phyloP scores from a whole-genome alignment of 495 filamentous ascomycete species.

The Penicillium desertorum region DNA sequence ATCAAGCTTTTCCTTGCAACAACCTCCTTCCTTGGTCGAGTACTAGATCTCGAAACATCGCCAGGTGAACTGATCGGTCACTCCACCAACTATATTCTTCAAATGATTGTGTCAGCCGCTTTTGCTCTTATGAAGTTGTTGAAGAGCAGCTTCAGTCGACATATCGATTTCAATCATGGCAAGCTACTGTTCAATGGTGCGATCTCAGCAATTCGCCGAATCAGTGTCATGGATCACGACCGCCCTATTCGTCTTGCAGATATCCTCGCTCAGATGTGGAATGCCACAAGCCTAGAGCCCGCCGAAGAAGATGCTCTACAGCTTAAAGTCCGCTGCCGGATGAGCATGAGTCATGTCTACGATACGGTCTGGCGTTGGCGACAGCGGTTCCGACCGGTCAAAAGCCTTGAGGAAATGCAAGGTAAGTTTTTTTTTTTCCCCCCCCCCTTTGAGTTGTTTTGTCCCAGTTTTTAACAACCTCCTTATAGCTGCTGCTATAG shows the following conservation, averaged over 20 bases:
- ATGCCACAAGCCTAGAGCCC: constrained; percentile 37
- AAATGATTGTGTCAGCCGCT: constrained; percentile 87
- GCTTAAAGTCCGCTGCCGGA: constrained; percentile 48
- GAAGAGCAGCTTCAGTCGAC: constrained; percentile 72
- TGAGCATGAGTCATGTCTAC: constrained; percentile 55
- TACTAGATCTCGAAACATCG: constrained; percentile 48
- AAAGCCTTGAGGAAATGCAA: constrained; percentile 44
- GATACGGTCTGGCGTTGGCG: constrained; percentile 53
- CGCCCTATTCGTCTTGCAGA: constrained; percentile 60
- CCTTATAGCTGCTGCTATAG: constrained; percentile 24
- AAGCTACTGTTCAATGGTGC: constrained; percentile 73
- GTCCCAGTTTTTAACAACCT: constrained; percentile 11
- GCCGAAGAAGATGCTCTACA: constrained; percentile 42
- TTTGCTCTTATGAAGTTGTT: constrained; percentile 85
- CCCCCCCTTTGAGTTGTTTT: neutral
- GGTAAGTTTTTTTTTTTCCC: constrained; percentile 22
- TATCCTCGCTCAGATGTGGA: constrained; percentile 53
- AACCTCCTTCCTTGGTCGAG: constrained; percentile 48
- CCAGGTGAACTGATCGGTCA: constrained; percentile 61
- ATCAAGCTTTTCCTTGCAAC: constrained; percentile 66
- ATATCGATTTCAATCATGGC: constrained; percentile 69
- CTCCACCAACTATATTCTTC: constrained; percentile 84
- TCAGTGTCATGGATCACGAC: constrained; percentile 83
- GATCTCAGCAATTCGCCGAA: constrained; percentile 72
- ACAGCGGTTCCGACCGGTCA: constrained; percentile 45